Base-by-base conservation (phyloP, 2,329 filamentous ascomycete species). In the Acephala macrosclerotiorum region DNA sequence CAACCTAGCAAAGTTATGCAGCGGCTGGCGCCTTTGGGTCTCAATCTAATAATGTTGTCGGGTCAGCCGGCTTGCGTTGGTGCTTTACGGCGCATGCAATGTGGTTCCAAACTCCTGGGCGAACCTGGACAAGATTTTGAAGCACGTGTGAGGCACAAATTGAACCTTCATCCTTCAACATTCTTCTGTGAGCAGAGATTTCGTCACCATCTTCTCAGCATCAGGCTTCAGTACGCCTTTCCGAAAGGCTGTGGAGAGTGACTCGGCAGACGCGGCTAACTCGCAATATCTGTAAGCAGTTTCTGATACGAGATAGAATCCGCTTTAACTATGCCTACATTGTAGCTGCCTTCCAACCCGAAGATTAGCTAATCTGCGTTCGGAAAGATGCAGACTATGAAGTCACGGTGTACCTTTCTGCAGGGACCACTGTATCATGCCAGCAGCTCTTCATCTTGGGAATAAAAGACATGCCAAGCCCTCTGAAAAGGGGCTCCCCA, bases 221-320 rank as follows among this genome's bases (percentile, higher is more conserved):
- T 18, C 20, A 22, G 45, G 45, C 45, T 49, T 22, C 49, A 53
- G 49, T 9, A 33, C 25, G n/a, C 11, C 25, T n/a, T 53, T 5
- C 22, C 33, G 49, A 53, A 53, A 53, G 25, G 25, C 25, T n/a
- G 22, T 33, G 25, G 29, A 33, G 14, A 53, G 26, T 53, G 25
- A 33, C 49, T 26, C 49, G 25, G 26, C 29, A 53, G 49, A 3
- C 25, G 49, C 12, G 11, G 16, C 4, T 42, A 42, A 42, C 45
- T 49, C 8, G 1, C 45, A 49, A 49, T 11, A n/a, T 42, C n/a
- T 22, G 45, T 49, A 20, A 49, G 45, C 20, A 9, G 45, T 22
- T 49, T 49, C 25, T 49, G 45, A 49, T 49, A 49, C 45, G 45
- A 49, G 45, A 49, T 49, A n/a, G 45, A 49, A 49, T 49, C 45